phyloP scores from a whole-genome alignment of 129 eudicot genomes.

The Lactuca sativa region DNA sequence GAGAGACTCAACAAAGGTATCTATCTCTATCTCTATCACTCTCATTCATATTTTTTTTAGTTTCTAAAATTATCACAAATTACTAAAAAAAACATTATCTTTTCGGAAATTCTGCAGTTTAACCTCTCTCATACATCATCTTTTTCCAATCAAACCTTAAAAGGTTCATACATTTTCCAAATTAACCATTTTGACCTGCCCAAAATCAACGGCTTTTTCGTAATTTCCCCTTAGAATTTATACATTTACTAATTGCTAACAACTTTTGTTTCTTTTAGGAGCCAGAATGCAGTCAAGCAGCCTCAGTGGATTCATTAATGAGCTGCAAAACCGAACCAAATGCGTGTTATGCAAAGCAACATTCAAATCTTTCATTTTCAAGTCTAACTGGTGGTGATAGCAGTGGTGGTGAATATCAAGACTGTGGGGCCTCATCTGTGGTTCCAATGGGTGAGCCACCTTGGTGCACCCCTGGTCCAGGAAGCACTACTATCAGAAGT shows the following conservation, averaged over 20 bases:
- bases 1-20: conserved; percentile 36
- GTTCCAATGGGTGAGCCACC: conserved; percentile 79
- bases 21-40: neutral
- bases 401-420: conserved; percentile 89
- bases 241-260: conserved; percentile 8
- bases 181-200: neutral
- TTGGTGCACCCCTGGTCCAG: conserved; percentile 60
- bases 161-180: too few species aligned
- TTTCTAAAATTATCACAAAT: too few species aligned
- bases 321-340: conserved; percentile 87
- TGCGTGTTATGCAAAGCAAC: conserved; percentile 49
- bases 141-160: too few species aligned
- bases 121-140: too few species aligned
- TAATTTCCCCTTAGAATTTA: too few species aligned
- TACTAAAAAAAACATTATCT: too few species aligned
- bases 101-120: too few species aligned
- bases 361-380: conserved; percentile 65
- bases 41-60: neutral
- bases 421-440: conserved; percentile 80
- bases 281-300: conserved; percentile 78
- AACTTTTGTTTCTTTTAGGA: conserved; percentile 44
- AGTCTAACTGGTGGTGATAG: conserved; percentile 84
- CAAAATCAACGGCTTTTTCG: too few species aligned
- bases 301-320: conserved; percentile 75
- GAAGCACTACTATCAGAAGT: conserved; percentile 56